Base-by-base conservation (phyloP, 495 filamentous ascomycete genomes). In the Margaritispora aquatica region DNA sequence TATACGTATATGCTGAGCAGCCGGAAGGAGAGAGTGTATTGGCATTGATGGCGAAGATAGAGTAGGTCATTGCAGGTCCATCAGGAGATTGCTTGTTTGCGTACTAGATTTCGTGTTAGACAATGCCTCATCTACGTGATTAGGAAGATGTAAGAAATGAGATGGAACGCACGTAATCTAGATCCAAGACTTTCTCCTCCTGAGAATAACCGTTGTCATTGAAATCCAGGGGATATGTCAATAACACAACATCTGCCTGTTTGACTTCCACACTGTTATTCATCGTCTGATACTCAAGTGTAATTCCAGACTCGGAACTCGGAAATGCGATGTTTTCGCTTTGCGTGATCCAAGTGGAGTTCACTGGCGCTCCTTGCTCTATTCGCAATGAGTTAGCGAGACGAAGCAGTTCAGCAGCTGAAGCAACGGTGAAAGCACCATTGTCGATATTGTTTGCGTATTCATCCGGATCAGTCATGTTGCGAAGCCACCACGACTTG, bases 401-500 rank as follows among this genome's bases (percentile, higher is more conserved):
- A 19, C 50, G 24, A 11, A 69, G 44, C 2, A 65, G 23, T 8
- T 67, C 53, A 17, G 64, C 64, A 20, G 57, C 62, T 20, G 62
- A 65, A 0, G 85, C 80, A 74, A 88, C 88, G 1, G 88, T 91
- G 66, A 82, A 92, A 23, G 84, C 88, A 46, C 85, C 84, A 22
- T 88, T 88, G 63, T 87, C 78, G 20, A 88, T 69, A 27, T 83
- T 74, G 63, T 92, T 91, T 1, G 66, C 63, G 51, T 69, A 69
- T 26, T 69, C 67, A 31, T 69, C 67, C 19, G 88, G 88, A 70
- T 92, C 88, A 1, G 88, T 92, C 78, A 88, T 88, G 63, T 92
- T 92, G n/a, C 65, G 60, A 9, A 84, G 63, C 38, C 68, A 71
- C 46, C 75, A 84, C 55, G 69, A 64, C 11, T 72, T 73, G 5